Evolutionary conservation across 129 eudicot genomes (phyloP), one percentile per base, ranked within the genome.

Genomic region (Chrysanthemum makinoi): DNA sequence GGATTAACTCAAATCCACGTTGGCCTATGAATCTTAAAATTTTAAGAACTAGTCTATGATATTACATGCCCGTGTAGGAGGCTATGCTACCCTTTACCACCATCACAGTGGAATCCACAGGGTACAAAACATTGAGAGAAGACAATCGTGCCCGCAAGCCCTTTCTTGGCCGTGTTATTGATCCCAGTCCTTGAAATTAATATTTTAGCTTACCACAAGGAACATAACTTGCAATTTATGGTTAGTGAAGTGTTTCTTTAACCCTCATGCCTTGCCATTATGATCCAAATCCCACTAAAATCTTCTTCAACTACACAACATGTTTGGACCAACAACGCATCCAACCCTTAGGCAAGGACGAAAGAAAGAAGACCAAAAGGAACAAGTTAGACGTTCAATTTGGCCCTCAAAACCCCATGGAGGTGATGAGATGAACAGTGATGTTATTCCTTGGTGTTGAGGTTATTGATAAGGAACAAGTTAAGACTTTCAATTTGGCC

Each of bases 271-370:
- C 62, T 53, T 69, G 52, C 33, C 63, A 26, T 69, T 16, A 26
- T 69, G 3, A 52, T 53, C 73, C 61, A 69, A 53, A 30, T 69
- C 73, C 73, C 73, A 69, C 33, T 30, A n/a, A 69, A 69, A 14
- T 13, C 63, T 69, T 69, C 62, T 69, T 30, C n/a, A 53, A 53
- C 30, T 69, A 18, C 22, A 53, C 63, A 22, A 30, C 62, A 35
- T 2, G 14, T 6, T 26, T 26, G 65, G 43, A 28, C 65, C 44
- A 61, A 28, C 47, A 22, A 24, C 47, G 6, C 19, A 14, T 28
- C 53, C 47, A 66, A 48, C 75, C 75, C 52, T 56, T 18, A 16
- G 26, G 17, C 11, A 66, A 66, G 17, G 68, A 22, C 28, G 50
- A 19, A 48, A 67, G 72, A 48, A 24, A 49, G 46, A 64, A 39